A percentile compares a stretch with the other conserved stretches of the same genome.
Evolutionary conservation across 305 asterid genomes (phyloP).

Genomic region (Solanum hybrid): DNA sequence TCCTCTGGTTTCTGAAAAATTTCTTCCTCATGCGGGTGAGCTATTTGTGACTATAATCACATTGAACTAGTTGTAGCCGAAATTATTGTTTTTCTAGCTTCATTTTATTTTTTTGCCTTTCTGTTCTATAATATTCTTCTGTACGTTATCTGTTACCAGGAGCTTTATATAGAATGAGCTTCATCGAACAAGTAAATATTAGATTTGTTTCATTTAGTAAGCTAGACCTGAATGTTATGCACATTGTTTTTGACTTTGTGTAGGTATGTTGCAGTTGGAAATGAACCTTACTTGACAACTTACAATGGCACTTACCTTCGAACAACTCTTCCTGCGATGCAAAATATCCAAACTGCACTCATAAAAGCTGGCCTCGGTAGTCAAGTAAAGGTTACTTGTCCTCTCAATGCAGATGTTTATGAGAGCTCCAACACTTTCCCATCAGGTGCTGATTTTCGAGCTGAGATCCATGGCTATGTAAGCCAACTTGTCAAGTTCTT

Average conservation of each 20-base stretch:
- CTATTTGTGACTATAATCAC: not conserved
- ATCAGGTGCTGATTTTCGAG: slow-evolving; percentile 16
- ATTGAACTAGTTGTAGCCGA: not conserved
- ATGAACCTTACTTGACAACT: slow-evolving; percentile 14
- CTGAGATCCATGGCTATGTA: slow-evolving; percentile 6
- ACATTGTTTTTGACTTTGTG: not conserved
- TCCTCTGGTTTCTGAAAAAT: not conserved
- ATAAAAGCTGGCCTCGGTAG: slow-evolving; percentile 11
- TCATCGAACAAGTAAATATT: not conserved
- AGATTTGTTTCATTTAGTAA: not conserved
- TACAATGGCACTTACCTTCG: slow-evolving; percentile 14
- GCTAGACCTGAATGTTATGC: not conserved
- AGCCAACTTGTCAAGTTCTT: slow-evolving; percentile 12
- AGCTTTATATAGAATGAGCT: not conserved
- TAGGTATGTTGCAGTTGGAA: slow-evolving; percentile 19
- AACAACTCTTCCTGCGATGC: slow-evolving; percentile 15
- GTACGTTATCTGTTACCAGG: not conserved
- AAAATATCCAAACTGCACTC: slow-evolving; percentile 12
- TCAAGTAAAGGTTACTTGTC: slow-evolving; percentile 13
- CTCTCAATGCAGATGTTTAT: slow-evolving; percentile 15
- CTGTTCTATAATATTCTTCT: not conserved
- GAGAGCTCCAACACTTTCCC: slow-evolving; percentile 3
- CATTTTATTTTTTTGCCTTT: not conserved
- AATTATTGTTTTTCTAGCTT: not conserved
- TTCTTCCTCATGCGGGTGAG: not conserved